A percentile compares a stretch with the other conserved stretches of the same genome.
phyloP scores from a whole-genome alignment of 2,329 filamentous ascomycete genomes.

The Aureobasidium sp. region DNA sequence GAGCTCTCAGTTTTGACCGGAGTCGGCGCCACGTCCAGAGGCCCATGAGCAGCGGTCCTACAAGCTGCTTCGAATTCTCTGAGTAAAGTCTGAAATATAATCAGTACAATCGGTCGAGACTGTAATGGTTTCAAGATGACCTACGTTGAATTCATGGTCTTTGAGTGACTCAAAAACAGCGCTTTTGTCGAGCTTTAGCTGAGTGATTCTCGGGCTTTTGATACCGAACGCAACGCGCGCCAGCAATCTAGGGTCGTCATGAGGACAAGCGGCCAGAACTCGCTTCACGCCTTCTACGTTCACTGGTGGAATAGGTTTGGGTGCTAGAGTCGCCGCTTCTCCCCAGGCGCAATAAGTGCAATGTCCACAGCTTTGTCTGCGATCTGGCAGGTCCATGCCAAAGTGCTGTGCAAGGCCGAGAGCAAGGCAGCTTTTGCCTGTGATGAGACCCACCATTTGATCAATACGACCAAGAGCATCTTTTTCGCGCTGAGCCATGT shows the following conservation, averaged over 20 bases:
- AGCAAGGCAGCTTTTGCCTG: constrained; percentile 46
- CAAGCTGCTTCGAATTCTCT: constrained; percentile 4
- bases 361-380: constrained; percentile 45
- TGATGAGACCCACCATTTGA: constrained; percentile 48
- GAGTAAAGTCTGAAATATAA: not conserved
- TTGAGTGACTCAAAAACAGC: constrained; percentile 47
- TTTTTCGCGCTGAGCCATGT: constrained; percentile 47
- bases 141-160: constrained; percentile 47
- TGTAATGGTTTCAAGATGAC: constrained; percentile 2
- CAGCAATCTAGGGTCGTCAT: constrained; percentile 53
- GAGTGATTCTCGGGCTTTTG: constrained; percentile 47
- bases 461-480: constrained; percentile 47
- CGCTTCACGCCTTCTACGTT: constrained; percentile 35
- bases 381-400: constrained; percentile 44
- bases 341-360: constrained; percentile 41
- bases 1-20: not conserved
- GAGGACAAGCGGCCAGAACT: constrained; percentile 37
- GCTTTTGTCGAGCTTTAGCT: constrained; percentile 41
- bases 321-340: constrained; percentile 28
- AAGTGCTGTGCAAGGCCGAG: constrained; percentile 49
- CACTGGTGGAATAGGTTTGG: constrained; percentile 35
- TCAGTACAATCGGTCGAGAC: not conserved
- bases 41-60: constrained; percentile 4
- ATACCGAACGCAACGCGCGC: constrained; percentile 57
- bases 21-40: not conserved